Percentiles rank a stretch among this genome's conserved stretches.
Conservation (phyloP, 805 yeast genomes). For the Zygoascus ofunaensis region DNA sequence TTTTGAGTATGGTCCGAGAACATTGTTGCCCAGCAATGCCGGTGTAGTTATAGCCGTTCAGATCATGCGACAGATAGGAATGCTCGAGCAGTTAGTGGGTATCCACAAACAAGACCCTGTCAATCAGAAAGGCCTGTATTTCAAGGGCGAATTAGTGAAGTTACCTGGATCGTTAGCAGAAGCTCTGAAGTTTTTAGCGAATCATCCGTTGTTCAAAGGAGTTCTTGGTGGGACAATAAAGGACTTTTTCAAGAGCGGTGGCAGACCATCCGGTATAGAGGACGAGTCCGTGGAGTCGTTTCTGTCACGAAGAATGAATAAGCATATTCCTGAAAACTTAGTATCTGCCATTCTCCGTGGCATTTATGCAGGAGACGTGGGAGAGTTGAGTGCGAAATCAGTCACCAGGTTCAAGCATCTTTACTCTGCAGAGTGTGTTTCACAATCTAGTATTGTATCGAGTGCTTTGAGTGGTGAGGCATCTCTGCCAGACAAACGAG, state of each 20-base stretch:
- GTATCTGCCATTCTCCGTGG: conserved; percentile 83
- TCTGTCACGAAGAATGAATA: conserved; percentile 61
- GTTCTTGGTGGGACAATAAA: conserved; percentile 45
- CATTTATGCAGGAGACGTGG: conserved; percentile 78
- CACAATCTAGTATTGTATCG: conserved; percentile 44
- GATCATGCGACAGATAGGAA: conserved; percentile 35
- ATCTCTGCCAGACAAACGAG: conserved; percentile 20
- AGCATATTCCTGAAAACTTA: conserved; percentile 41
- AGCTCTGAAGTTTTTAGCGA: conserved; percentile 16
- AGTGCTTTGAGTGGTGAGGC: conserved; percentile 34
- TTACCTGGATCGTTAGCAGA: conserved; percentile 22
- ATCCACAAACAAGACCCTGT: conserved; percentile 52
- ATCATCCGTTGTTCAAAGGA: conserved; percentile 33
- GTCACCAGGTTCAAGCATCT: conserved; percentile 47
- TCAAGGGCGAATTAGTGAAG: conserved; percentile 21
- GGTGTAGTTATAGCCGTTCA: conserved; percentile 39
- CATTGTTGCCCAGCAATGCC: conserved; percentile 71
- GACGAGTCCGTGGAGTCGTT: conserved; percentile 73
- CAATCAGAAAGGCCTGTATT: conserved; percentile 61
- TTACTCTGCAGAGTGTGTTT: conserved; percentile 43
- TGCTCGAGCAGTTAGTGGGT: conserved; percentile 44
- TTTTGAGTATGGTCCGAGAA: conserved; percentile 86
- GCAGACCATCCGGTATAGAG: conserved; percentile 15
- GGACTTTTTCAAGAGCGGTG: conserved; percentile 23
- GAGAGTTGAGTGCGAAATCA: conserved; percentile 50